Conservation (phyloP, 768 basidiomycete genomes). For the Calocera cornea region DNA sequence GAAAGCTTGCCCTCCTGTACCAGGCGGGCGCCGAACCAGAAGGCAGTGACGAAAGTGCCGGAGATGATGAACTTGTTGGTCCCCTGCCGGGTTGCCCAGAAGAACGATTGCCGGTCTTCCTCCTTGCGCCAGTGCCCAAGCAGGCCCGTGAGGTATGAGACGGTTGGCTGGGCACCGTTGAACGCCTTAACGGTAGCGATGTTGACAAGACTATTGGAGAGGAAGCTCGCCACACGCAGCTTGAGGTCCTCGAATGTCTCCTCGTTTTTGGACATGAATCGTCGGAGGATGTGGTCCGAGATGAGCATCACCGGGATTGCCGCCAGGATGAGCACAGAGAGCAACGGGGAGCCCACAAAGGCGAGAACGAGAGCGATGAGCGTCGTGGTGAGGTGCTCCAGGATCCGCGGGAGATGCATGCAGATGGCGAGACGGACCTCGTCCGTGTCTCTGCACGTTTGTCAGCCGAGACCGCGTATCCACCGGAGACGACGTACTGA, state of each 20-base stretch:
- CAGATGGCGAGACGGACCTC: slow-evolving; percentile 79
- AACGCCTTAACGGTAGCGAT: slow-evolving; percentile 57
- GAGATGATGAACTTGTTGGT: slow-evolving; percentile 69
- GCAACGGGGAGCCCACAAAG: slow-evolving; percentile 60
- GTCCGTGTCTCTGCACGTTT: slow-evolving; percentile 66
- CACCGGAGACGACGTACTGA: slow-evolving; percentile 33
- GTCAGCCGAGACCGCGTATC: neutral
- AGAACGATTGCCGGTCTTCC: slow-evolving; percentile 40
- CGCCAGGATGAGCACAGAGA: slow-evolving; percentile 85
- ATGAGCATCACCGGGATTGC: slow-evolving; percentile 58
- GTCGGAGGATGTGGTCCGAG: slow-evolving; percentile 17
- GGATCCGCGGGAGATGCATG: slow-evolving; percentile 56
- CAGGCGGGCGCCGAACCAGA: slow-evolving; percentile 87
- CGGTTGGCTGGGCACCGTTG: slow-evolving; percentile 55
- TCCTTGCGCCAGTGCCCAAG: slow-evolving; percentile 34
- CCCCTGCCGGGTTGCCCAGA: slow-evolving; percentile 66
- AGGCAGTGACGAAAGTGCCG: slow-evolving; percentile 90
- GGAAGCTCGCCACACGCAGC: slow-evolving; percentile 11
- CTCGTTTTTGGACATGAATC: slow-evolving; percentile 3
- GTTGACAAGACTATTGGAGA: slow-evolving; percentile 12
- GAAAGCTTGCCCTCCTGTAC: slow-evolving; percentile 60
- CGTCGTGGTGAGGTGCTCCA: slow-evolving; percentile 66
- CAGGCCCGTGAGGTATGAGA: slow-evolving; percentile 35
- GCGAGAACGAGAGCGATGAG: slow-evolving; percentile 68
- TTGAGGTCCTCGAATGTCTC: slow-evolving; percentile 20